phyloP scores from a whole-genome alignment of 2,329 filamentous ascomycete species.

The Teratosphaeriaceae sp. region DNA sequence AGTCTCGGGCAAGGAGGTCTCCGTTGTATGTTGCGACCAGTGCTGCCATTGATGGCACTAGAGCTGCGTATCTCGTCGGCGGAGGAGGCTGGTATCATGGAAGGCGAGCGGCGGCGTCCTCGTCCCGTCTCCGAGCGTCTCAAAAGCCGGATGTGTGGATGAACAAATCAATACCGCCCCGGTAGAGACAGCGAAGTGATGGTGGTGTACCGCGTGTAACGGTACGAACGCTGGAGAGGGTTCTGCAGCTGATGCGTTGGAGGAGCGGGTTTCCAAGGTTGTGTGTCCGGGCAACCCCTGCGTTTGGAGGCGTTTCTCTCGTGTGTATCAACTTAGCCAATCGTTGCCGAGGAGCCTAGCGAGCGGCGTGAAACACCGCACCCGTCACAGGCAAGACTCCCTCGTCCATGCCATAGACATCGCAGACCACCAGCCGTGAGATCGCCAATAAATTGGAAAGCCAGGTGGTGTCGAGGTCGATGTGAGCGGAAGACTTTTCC shows the following conservation, averaged over 20 bases:
- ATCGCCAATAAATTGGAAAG: too few relatives aligned
- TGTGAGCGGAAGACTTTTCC: constrained; percentile 1
- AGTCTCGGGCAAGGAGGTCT: constrained; percentile 35
- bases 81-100: constrained; percentile 27
- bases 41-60: constrained; percentile 38
- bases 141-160: constrained; percentile 2
- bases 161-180: not conserved
- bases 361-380: constrained; percentile 6
- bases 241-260: constrained; percentile 3
- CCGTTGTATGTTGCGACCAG: constrained; percentile 36
- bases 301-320: constrained; percentile 14
- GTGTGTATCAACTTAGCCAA: constrained; percentile 21
- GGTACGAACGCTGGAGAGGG: not conserved
- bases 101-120: constrained; percentile 20
- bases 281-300: constrained; percentile 12
- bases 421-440: not conserved
- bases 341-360: constrained; percentile 13
- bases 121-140: constrained; percentile 5
- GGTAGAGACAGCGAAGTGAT: not conserved
- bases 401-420: not conserved
- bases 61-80: constrained; percentile 18
- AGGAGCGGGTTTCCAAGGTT: constrained; percentile 4
- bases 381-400: constrained; percentile 1
- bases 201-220: not conserved
- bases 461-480: constrained; percentile 2